Evolutionary conservation across 768 basidiomycete species (phyloP), one percentile per base, ranked within the genome.

Genomic region (Hypholoma fasciculare): DNA sequence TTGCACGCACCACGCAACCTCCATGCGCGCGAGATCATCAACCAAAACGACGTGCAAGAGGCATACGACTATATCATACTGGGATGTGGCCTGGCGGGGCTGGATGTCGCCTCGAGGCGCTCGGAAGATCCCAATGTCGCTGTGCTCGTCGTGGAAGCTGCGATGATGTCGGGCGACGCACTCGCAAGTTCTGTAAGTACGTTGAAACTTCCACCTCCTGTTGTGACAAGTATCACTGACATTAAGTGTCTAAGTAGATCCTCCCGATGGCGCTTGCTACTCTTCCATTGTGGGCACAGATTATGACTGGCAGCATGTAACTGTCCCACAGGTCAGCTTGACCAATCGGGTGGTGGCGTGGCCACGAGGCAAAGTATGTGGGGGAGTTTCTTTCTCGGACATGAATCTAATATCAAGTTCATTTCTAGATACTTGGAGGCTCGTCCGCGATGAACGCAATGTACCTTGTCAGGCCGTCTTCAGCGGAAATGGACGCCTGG

Each of bases 401-500:
- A 13, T 20, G 7, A 16, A 46, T 7, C 46, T 40, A 4, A 36
- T 23, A 14, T 12, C 36, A 36, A 49, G 38, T 19, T 6, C 23
- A 30, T 7, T 9, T 23, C 1, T 12, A 71, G 71, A 64, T 84
- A 37, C 76, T 87, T 37, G 86, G 86, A 55, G 86, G 86, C 6
- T 83, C 80, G 1, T 78, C 83, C 36, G 85, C 85, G 5, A 78
- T 86, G 65, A 88, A 88, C 71, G 85, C 83, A 30, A 73, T 87
- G 73, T 86, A 83, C 71, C 74, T 80, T 62, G 78, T 84, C 36
- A 76, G 81, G n/a, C 81, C 82, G 5, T 75, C 76, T 37, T 63
- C 71, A 52, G 57, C 73, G 49, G 83, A 84, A 63, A 61, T 83
- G 56, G 75, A 84, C 60, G 69, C 76, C 2, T 83, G 79, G 78